Percentiles rank a stretch among this genome's conserved stretches.
These are phyloP conservation scores for Hyphopichia homilentoma DNA, from an alignment of 805 yeast genomes.

Conservation along the genomic window DNA sequence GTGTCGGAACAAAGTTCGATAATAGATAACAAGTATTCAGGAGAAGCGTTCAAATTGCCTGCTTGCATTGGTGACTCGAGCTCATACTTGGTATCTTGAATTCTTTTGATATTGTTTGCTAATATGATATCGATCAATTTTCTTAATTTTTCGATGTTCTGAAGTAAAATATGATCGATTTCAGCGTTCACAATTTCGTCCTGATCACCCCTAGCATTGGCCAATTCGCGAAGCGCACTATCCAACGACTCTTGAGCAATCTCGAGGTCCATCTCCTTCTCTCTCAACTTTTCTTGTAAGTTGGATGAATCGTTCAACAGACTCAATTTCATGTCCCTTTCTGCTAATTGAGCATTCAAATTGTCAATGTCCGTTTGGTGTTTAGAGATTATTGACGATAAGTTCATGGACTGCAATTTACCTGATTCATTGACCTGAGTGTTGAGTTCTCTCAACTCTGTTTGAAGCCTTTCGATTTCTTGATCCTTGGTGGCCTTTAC, in stretches of 20 bases:
- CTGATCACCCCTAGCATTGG: slow-evolving; percentile 45
- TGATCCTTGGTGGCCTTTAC: slow-evolving; percentile 59
- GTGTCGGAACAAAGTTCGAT: slow-evolving; percentile 65
- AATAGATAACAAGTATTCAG: slow-evolving; percentile 62
- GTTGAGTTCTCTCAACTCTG: slow-evolving; percentile 60
- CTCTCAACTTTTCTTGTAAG: slow-evolving; percentile 48
- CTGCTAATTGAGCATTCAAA: slow-evolving; percentile 45
- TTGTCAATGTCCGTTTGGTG: slow-evolving; percentile 62
- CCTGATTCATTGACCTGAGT: slow-evolving; percentile 57
- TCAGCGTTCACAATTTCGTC: slow-evolving; percentile 56
- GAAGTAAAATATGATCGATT: slow-evolving; percentile 49
- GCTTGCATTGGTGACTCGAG: slow-evolving; percentile 78
- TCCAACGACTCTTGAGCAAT: slow-evolving; percentile 78
- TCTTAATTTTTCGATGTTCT: slow-evolving; percentile 47
- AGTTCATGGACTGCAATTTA: slow-evolving; percentile 58
- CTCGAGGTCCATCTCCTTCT: slow-evolving; percentile 75
- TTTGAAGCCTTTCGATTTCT: slow-evolving; percentile 61
- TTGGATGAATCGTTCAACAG: slow-evolving; percentile 21
- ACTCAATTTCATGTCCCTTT: slow-evolving; percentile 20
- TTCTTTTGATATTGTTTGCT: slow-evolving; percentile 61
- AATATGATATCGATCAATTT: slow-evolving; percentile 67
- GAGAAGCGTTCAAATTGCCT: slow-evolving; percentile 73
- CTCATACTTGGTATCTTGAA: slow-evolving; percentile 69
- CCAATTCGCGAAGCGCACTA: slow-evolving; percentile 59
- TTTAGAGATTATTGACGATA: slow-evolving; percentile 54